Evolutionary conservation across 1,284 basidiomycete species (phyloP), one percentile per base, ranked within the genome.

Genomic region (Boletus semigastroideus): DNA sequence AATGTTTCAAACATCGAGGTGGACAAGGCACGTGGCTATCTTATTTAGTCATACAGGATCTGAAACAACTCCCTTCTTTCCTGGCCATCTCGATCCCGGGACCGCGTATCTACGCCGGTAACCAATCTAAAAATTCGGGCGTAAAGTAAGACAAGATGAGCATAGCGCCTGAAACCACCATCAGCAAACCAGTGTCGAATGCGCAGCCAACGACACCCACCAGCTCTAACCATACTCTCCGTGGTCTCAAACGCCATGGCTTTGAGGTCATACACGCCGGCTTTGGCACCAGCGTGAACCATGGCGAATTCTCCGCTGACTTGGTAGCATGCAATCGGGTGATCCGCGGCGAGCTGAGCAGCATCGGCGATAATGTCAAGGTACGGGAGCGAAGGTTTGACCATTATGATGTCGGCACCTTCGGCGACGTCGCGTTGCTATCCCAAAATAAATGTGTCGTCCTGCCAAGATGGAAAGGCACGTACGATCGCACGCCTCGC

Each of bases 321-420:
- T 73, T 95, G 93, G 72, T 99, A 99, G 64, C 90, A 93, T 0
- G 97, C 97, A 25, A 96, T 78, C 1, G 94, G 95, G 62, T 93
- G 86, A 68, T 97, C 86, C 0, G 85, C 84, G 1, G 90, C 88
- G 39, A 98, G 77, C 58, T 87, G 73, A 1, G 89, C 83, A 20
- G 94, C 94, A 64, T 98, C 94, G 33, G 89, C 80, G 55, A 99
- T 88, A 68, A 99, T 87, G 73, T 99, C 97, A 46, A 99, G 89
- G 76, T 99, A 99, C 0, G 95, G 95, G 53, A 98, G 72, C 0
- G 92, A 83, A 11, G 97, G 97, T 70, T 99, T 99, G 67, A 99
- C 94, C 96, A 99, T 99, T 67, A 99, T 86, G 61, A 99, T 92
- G 69, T 99, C 97, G 16, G 97, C 97, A 20, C 97, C 97, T 74